These are phyloP conservation scores for Brettanomyces sp. DNA, from an alignment of 805 yeast genomes.

Conservation along the genomic window DNA sequence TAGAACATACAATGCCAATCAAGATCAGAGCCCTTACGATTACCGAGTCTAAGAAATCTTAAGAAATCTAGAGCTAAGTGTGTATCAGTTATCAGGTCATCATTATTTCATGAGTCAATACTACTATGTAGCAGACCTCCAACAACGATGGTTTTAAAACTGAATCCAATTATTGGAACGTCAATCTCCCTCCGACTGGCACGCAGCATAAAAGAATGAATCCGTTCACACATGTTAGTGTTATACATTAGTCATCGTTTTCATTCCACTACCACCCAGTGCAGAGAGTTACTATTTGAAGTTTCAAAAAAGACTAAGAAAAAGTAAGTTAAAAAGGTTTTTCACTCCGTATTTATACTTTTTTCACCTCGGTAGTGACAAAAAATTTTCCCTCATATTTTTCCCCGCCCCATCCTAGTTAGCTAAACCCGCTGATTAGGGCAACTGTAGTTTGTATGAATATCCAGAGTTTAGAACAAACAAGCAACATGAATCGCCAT, in stretches of 20 bases:
- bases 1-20: no score
- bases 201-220: slow-evolving; percentile 12
- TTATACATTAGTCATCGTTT: background rate
- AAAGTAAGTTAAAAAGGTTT: background rate
- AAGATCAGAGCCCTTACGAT: no score
- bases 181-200: slow-evolving; percentile 12
- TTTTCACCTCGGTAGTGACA: no score
- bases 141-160: slow-evolving; percentile 98
- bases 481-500: no score
- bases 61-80: slow-evolving; percentile 8
- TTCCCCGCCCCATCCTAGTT: no score
- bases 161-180: slow-evolving; percentile 26
- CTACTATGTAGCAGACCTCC: slow-evolving; percentile 67
- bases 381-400: no score
- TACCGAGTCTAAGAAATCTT: no score
- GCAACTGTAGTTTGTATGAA: no score
- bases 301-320: background rate
- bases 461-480: no score
- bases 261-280: slow-evolving; percentile 8
- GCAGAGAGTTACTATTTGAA: slow-evolving; percentile 1
- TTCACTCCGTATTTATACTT: no score
- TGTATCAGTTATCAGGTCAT: slow-evolving; percentile 89
- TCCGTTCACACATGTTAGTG: background rate
- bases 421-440: no score
- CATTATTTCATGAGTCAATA: slow-evolving; percentile 86